A percentile compares a stretch with the other conserved stretches of the same genome.
Evolutionary conservation across 2,329 filamentous ascomycete genomes (phyloP).

Genomic region (Aureobasidium lini): DNA sequence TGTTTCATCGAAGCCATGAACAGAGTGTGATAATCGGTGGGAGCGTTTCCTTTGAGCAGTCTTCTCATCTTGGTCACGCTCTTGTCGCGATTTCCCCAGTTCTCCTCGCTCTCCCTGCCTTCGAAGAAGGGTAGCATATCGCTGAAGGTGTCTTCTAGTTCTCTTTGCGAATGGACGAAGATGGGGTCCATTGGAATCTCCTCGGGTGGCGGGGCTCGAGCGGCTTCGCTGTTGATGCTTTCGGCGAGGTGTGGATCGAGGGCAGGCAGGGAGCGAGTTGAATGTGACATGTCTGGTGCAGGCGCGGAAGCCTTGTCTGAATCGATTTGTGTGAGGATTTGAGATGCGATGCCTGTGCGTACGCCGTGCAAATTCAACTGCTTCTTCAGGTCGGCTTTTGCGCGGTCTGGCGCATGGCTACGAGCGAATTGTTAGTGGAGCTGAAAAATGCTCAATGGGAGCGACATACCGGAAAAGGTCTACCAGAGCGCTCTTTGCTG

Average conservation of each 20-base stretch:
- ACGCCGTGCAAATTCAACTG: slow-evolving; percentile 80
- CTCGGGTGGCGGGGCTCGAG: slow-evolving; percentile 53
- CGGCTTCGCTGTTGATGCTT: slow-evolving; percentile 40
- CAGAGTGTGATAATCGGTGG: slow-evolving; percentile 63
- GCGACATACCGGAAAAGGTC: slow-evolving; percentile 66
- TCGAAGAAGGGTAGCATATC: slow-evolving; percentile 79
- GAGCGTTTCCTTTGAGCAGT: slow-evolving; percentile 75
- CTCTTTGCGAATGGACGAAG: slow-evolving; percentile 74
- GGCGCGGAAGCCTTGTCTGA: slow-evolving; percentile 19
- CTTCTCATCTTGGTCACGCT: slow-evolving; percentile 67
- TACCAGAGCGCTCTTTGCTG: slow-evolving; percentile 74
- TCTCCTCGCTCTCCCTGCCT: slow-evolving; percentile 80
- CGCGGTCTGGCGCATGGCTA: slow-evolving; percentile 69
- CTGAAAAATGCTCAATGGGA: not conserved
- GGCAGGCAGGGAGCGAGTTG: slow-evolving; percentile 34
- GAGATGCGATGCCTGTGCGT: slow-evolving; percentile 73
- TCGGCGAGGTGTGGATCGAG: slow-evolving; percentile 37
- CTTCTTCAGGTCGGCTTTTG: slow-evolving; percentile 81
- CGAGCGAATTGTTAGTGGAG: slow-evolving; percentile 1
- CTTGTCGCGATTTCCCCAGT: slow-evolving; percentile 84
- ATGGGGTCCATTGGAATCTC: slow-evolving; percentile 67
- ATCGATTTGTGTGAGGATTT: slow-evolving; percentile 65
- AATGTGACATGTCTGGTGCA: slow-evolving; percentile 30
- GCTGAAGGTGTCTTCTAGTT: slow-evolving; percentile 79
- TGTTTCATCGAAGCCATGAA: slow-evolving; percentile 65